phyloP scores from a whole-genome alignment of 805 yeast genomes.

The Hanseniaspora guilliermondii region DNA sequence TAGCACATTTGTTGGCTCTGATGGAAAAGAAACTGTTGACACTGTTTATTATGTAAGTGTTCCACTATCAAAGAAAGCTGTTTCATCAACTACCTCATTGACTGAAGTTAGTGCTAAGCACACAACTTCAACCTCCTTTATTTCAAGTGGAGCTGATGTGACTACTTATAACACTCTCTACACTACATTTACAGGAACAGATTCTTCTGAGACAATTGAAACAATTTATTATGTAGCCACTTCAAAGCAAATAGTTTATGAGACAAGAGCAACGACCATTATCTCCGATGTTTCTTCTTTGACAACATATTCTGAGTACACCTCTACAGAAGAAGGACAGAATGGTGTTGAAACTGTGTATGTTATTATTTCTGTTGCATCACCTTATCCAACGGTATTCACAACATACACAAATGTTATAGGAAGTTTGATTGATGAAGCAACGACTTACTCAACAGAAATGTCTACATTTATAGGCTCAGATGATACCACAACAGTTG shows the following conservation, averaged over 20 bases:
- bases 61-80: background rate
- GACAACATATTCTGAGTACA: background rate
- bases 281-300: background rate
- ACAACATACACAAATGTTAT: background rate
- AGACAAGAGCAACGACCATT: background rate
- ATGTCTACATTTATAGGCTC: background rate
- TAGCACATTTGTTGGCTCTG: constrained; percentile 5
- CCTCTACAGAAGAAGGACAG: background rate
- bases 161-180: background rate
- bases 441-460: background rate
- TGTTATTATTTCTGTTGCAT: constrained; percentile 14
- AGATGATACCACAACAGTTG: constrained; percentile 6
- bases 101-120: background rate
- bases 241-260: background rate
- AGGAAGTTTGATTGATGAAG: background rate
- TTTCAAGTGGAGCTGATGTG: background rate
- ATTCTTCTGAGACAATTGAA: background rate
- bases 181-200: background rate
- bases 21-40: constrained; percentile 10
- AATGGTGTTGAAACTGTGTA: background rate
- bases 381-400: constrained; percentile 10
- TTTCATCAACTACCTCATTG: background rate
- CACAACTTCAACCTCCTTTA: background rate
- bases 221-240: background rate
- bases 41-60: background rate